phyloP scores from a whole-genome alignment of 1,139 yeast genomes.

The Candida smagusa region DNA sequence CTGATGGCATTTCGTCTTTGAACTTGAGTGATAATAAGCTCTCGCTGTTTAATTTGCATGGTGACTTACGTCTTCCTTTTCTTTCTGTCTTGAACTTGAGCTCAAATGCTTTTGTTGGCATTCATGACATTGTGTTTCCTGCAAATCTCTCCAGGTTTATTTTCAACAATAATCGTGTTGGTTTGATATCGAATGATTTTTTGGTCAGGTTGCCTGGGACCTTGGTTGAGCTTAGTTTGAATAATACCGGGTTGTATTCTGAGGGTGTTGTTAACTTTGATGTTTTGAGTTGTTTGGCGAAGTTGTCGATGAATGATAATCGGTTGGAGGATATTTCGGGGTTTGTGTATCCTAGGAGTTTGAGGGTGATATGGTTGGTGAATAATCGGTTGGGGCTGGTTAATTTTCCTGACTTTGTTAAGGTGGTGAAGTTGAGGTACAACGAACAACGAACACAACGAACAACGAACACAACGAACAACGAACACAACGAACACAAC shows the following conservation, averaged over 20 bases:
- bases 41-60: slow-evolving; percentile 7
- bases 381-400: neutral
- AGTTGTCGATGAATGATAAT: slow-evolving; percentile 4
- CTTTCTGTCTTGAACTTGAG: slow-evolving; percentile 14
- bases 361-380: neutral
- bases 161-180: slow-evolving; percentile 10
- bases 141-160: slow-evolving; percentile 8
- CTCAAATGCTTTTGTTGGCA: slow-evolving; percentile 11
- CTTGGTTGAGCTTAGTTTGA: slow-evolving; percentile 7
- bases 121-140: slow-evolving; percentile 10
- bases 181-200: slow-evolving; percentile 5
- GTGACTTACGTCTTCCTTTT: slow-evolving; percentile 7
- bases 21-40: slow-evolving; percentile 16
- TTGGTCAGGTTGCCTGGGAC: slow-evolving; percentile 9
- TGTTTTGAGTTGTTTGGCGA: slow-evolving; percentile 2
- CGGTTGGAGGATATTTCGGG: slow-evolving; percentile 1
- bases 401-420: too few relatives aligned
- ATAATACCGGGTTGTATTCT: slow-evolving; percentile 5
- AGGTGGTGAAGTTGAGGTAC: too few relatives aligned
- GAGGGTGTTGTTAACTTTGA: slow-evolving; percentile 1
- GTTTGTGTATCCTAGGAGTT: slow-evolving; percentile 2
- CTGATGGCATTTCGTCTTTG: slow-evolving; percentile 10
- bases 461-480: too few relatives aligned
- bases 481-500: too few relatives aligned
- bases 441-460: too few relatives aligned